Evolutionary conservation across 257 asterid species (phyloP).

Genomic region (Echium plantagineum): DNA sequence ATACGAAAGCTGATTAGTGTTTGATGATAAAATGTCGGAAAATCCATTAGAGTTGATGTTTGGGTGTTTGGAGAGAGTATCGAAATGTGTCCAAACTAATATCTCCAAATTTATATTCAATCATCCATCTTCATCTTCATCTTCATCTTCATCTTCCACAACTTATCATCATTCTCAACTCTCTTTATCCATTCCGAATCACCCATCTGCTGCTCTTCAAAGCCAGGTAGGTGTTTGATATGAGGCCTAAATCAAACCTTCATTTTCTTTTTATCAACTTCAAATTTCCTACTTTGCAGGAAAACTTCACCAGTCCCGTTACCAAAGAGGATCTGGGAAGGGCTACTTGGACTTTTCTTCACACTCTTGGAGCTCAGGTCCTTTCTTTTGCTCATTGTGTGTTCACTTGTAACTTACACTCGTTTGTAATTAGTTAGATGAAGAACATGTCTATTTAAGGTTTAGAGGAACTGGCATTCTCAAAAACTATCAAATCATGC

Average conservation of each 20-base stretch:
- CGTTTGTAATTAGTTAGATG: too few relatives aligned
- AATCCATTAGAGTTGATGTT: slow-evolving; percentile 50
- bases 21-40: slow-evolving; percentile 35
- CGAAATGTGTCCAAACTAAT: slow-evolving; percentile 42
- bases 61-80: slow-evolving; percentile 29
- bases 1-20: too few relatives aligned
- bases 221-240: slow-evolving; percentile 32
- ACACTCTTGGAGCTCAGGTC: slow-evolving; percentile 97
- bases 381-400: neutral
- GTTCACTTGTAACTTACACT: too few relatives aligned
- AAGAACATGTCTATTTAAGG: too few relatives aligned
- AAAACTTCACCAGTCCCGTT: slow-evolving; percentile 41
- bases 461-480: neutral
- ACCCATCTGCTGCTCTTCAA: neutral
- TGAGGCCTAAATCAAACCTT: slow-evolving; percentile 23
- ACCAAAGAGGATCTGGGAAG: slow-evolving; percentile 90
- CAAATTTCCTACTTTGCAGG: too few relatives aligned
- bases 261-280: too few relatives aligned
- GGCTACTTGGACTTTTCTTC: slow-evolving; percentile 94
- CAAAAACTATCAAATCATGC: neutral
- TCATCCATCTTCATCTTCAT: too few relatives aligned
- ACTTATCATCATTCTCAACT: slow-evolving; percentile 8
- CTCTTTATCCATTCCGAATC: slow-evolving; percentile 16
- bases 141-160: slow-evolving; percentile 17
- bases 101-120: slow-evolving; percentile 32